A percentile compares a stretch with the other conserved stretches of the same genome.
These are phyloP conservation scores for Coemansia javaensis DNA, from an alignment of 192 early-diverging fungal genomes.

Conservation along the genomic window DNA sequence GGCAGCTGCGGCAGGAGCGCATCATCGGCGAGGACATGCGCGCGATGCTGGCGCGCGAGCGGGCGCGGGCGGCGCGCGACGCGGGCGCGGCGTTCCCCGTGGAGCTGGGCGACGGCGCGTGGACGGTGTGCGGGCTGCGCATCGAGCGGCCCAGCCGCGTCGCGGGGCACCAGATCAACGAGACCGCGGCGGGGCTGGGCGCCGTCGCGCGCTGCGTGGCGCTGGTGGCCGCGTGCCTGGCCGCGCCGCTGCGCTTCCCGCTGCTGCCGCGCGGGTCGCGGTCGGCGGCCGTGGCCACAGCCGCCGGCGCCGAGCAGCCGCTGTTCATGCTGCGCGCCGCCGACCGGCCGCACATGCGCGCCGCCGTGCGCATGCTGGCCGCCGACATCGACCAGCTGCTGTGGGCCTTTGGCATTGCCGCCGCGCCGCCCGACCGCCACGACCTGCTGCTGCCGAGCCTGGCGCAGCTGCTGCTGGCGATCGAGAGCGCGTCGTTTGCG, in stretches of 20 bases:
- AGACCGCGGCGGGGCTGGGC: constrained; percentile 26
- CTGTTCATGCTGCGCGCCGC: constrained; percentile 12
- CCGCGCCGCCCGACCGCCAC: constrained; percentile 6
- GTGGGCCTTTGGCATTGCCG: constrained; percentile 7
- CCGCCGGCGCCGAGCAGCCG: constrained; percentile 13
- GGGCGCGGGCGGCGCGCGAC: background rate
- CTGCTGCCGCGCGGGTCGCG: constrained; percentile 16
- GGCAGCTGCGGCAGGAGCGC: constrained; percentile 27
- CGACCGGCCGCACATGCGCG: constrained; percentile 6
- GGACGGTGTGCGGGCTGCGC: constrained; percentile 27
- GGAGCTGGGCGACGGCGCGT: constrained; percentile 9
- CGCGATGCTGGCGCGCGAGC: constrained; percentile 36
- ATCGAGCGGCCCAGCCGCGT: background rate
- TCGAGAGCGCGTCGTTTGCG: constrained; percentile 29
- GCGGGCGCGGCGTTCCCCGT: constrained; percentile 14
- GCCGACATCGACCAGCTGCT: constrained; percentile 27
- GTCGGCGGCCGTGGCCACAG: constrained; percentile 10
- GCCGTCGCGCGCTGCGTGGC: constrained; percentile 17
- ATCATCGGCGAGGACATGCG: constrained; percentile 40
- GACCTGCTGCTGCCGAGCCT: constrained; percentile 5
- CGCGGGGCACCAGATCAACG: background rate
- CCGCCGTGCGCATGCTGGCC: constrained; percentile 11
- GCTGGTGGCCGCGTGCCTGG: constrained; percentile 1
- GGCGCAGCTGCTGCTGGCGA: constrained; percentile 29
- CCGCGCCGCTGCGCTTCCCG: constrained; percentile 18